Conservation (phyloP, 73 alveolate genomes). For the Loxodes magnus region DNA sequence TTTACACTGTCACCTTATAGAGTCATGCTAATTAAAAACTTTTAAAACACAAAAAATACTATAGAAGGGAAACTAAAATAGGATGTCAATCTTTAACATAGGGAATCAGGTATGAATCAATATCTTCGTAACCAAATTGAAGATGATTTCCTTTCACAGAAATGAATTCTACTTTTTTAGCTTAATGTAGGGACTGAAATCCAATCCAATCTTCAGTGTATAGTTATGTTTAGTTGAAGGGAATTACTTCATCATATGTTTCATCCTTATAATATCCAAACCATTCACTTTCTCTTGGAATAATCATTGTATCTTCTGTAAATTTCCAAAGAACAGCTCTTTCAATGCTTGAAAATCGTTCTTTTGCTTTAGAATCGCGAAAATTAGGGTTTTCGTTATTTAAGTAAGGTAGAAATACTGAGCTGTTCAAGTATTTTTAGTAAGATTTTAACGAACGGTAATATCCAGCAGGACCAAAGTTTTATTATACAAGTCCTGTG, state of each 20-base stretch:
- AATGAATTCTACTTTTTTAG: constrained; percentile 27
- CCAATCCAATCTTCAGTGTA: constrained; percentile 68
- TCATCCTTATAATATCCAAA: constrained; percentile 40
- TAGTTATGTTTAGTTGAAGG: constrained; percentile 49
- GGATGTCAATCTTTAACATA: no score
- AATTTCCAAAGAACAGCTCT: constrained; percentile 55
- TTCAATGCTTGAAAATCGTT: constrained; percentile 36
- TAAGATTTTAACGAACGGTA: no score
- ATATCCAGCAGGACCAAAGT: constrained; percentile 84
- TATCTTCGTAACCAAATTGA: constrained; percentile 47
- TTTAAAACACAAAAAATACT: no score
- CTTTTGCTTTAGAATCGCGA: no score
- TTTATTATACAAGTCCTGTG: constrained; percentile 35
- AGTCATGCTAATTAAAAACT: no score
- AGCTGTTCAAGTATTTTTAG: no score
- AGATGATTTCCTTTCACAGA: constrained; percentile 55
- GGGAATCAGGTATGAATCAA: no score
- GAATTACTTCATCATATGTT: constrained; percentile 46
- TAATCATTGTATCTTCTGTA: constrained; percentile 62
- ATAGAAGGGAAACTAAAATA: no score
- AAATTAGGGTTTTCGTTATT: no score
- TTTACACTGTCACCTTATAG: no score
- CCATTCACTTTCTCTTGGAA: constrained; percentile 67
- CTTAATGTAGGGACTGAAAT: constrained; percentile 53
- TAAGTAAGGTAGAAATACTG: no score